Conservation (phyloP, 345 rosid genomes). For the Pistacia vera region DNA sequence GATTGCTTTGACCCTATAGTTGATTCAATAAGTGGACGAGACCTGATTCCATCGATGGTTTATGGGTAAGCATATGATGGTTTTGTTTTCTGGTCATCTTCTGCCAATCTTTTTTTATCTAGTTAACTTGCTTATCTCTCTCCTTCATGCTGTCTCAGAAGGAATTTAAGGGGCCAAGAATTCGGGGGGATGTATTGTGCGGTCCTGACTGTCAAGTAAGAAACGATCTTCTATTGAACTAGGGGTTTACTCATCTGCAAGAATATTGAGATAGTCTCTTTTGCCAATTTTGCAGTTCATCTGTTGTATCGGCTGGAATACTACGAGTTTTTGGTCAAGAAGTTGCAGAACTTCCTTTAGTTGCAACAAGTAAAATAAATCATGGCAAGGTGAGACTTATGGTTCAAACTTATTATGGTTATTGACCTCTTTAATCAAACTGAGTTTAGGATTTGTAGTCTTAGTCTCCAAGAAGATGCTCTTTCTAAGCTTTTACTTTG, state of each 20-base stretch:
- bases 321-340: slow-evolving; percentile 81
- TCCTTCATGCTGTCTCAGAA: slow-evolving; percentile 33
- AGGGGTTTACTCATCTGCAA: neutral
- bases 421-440: neutral
- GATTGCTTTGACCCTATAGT: slow-evolving; percentile 90
- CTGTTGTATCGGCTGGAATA: slow-evolving; percentile 83
- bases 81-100: neutral
- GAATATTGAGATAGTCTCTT: slow-evolving; percentile 14
- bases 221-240: slow-evolving; percentile 15
- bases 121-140: slow-evolving; percentile 1
- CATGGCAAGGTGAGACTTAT: slow-evolving; percentile 68
- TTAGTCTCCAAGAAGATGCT: neutral
- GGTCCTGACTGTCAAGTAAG: slow-evolving; percentile 86
- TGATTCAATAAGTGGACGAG: slow-evolving; percentile 70
- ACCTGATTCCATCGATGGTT: slow-evolving; percentile 91
- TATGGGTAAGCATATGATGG: slow-evolving; percentile 65
- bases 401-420: slow-evolving; percentile 1
- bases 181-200: slow-evolving; percentile 91
- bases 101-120: slow-evolving; percentile 5
- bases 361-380: slow-evolving; percentile 70
- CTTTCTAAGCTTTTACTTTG: neutral
- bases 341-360: slow-evolving; percentile 93
- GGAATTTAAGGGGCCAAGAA: slow-evolving; percentile 79
- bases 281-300: slow-evolving; percentile 50
- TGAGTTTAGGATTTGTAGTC: neutral